A percentile compares a stretch with the other conserved stretches of the same genome.
Evolutionary conservation across 345 rosid species (phyloP).

Genomic region (Salix exigua): DNA sequence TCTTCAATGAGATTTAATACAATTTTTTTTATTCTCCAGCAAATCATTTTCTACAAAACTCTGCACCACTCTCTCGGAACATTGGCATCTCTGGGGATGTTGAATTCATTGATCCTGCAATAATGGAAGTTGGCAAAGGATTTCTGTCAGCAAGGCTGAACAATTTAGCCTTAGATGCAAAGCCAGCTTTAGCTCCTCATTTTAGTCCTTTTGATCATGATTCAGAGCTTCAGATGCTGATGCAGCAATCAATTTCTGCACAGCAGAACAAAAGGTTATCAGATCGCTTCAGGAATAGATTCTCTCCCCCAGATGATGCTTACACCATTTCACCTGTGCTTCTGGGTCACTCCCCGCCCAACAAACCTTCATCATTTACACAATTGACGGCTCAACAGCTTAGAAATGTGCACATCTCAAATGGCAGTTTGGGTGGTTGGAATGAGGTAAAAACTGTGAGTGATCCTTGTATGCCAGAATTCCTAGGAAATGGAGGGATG

Average conservation of each 20-base stretch:
- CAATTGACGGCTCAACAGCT: constrained; percentile 33
- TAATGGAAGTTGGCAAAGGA: constrained; percentile 40
- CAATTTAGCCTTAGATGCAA: constrained; percentile 30
- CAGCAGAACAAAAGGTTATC: constrained; percentile 32
- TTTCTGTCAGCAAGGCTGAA: constrained; percentile 21
- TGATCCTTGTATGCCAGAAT: constrained; percentile 29
- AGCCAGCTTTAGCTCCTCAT: constrained; percentile 22
- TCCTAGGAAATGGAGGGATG: constrained; percentile 25
- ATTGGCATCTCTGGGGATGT: constrained; percentile 26
- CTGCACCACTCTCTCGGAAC: constrained; percentile 23
- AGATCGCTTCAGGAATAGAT: constrained; percentile 24
- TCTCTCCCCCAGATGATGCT: constrained; percentile 33
- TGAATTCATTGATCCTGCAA: constrained; percentile 51
- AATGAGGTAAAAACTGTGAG: constrained; percentile 32
- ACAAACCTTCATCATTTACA: constrained; percentile 21
- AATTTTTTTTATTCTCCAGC: constrained; percentile 23
- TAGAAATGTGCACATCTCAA: constrained; percentile 25
- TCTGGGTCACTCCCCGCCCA: constrained; percentile 28
- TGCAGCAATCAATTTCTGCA: constrained; percentile 34
- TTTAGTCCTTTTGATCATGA: constrained; percentile 31
- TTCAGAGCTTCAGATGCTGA: constrained; percentile 29
- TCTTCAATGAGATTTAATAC: neutral
- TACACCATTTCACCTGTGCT: constrained; percentile 24
- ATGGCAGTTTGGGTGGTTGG: constrained; percentile 45
- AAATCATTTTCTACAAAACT: constrained; percentile 26